phyloP scores from a whole-genome alignment of 2,329 filamentous ascomycete genomes.

The Rutstroemia sydowiana region DNA sequence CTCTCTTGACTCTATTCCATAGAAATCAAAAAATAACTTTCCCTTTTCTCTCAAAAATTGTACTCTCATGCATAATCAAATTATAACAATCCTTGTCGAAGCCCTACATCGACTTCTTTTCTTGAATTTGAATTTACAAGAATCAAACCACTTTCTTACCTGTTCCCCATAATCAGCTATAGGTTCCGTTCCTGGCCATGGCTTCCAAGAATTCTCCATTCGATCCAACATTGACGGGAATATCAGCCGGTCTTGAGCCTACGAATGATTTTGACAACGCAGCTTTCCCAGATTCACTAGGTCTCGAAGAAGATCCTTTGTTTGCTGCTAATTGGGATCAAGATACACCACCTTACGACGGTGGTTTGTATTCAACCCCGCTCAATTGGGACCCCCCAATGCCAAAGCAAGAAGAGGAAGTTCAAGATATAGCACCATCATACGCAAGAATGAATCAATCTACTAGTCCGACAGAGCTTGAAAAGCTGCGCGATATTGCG shows the following conservation, averaged over 20 bases:
- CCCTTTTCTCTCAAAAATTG: not conserved
- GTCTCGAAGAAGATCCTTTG: conserved; percentile 23
- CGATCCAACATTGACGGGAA: conserved; percentile 24
- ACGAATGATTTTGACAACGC: conserved; percentile 20
- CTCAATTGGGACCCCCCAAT: conserved; percentile 28
- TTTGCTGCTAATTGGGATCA: conserved; percentile 26
- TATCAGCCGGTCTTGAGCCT: conserved; percentile 20
- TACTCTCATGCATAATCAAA: not conserved
- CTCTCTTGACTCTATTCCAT: not conserved
- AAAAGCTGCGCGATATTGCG: conserved; percentile 54
- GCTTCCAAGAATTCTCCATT: conserved; percentile 16
- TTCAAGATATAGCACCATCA: conserved; percentile 10
- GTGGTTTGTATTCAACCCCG: conserved; percentile 28
- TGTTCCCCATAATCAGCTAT: not conserved
- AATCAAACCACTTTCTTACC: not conserved
- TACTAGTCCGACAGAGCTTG: conserved; percentile 52
- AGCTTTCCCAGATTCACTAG: conserved; percentile 21
- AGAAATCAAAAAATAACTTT: not conserved
- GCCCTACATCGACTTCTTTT: not conserved
- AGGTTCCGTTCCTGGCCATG: conserved; percentile 14
- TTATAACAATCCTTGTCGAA: not conserved
- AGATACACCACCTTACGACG: conserved; percentile 27
- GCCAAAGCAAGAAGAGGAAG: conserved; percentile 16
- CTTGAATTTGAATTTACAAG: not conserved
- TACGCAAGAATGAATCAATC: conserved; percentile 26